Percentiles rank a stretch among this genome's conserved stretches.
Conservation (phyloP, 2,329 filamentous ascomycete genomes). For the Scytalidium lignicola region DNA sequence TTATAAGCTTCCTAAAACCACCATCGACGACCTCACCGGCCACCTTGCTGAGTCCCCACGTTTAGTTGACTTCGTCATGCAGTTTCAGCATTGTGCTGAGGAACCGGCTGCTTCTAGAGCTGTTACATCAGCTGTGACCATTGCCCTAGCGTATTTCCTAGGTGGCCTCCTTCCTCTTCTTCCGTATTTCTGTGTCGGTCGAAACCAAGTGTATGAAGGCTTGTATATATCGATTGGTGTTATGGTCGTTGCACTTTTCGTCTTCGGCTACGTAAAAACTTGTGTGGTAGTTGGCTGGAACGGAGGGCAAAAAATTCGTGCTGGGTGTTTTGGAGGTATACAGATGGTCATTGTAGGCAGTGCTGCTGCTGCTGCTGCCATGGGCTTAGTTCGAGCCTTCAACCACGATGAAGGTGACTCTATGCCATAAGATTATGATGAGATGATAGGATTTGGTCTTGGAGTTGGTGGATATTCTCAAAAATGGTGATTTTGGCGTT, state of each 20-base stretch:
- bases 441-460: constrained; percentile 2
- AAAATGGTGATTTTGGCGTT: too few species aligned
- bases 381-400: constrained; percentile 32
- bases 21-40: constrained; percentile 27
- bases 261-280: constrained; percentile 63
- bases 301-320: constrained; percentile 19
- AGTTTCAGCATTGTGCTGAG: constrained; percentile 28
- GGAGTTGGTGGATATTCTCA: not conserved
- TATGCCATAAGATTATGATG: constrained; percentile 1
- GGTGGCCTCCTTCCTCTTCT: constrained; percentile 51
- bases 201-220: constrained; percentile 35
- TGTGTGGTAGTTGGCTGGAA: constrained; percentile 39
- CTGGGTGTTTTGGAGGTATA: constrained; percentile 27
- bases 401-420: constrained; percentile 13
- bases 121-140: constrained; percentile 44
- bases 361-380: constrained; percentile 32
- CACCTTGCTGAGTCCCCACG: constrained; percentile 27
- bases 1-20: constrained; percentile 25
- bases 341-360: constrained; percentile 37
- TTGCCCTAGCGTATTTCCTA: constrained; percentile 50
- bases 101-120: constrained; percentile 26
- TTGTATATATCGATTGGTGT: constrained; percentile 56
- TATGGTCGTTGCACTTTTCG: constrained; percentile 55
- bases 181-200: constrained; percentile 46
- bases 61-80: constrained; percentile 35